Evolutionary conservation across 768 basidiomycete species (phyloP).

Genomic region (Pisolithus orientalis): DNA sequence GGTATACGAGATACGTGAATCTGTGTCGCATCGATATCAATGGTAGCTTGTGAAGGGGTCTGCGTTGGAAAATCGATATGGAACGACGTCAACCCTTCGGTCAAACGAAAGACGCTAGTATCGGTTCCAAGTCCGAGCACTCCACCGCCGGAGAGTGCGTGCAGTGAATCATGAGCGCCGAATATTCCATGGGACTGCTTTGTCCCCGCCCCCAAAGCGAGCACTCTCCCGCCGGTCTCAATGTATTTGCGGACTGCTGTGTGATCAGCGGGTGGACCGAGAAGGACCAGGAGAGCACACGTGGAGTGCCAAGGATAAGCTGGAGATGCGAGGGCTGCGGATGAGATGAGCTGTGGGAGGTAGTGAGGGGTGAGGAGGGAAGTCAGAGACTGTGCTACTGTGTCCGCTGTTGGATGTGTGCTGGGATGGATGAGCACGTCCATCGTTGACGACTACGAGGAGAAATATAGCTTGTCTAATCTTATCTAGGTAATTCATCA

Average conservation of each 20-base stretch:
- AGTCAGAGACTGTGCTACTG: constrained; percentile 43
- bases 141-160: constrained; percentile 32
- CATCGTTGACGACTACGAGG: constrained; percentile 31
- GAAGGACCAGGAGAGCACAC: constrained; percentile 81
- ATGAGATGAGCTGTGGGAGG: constrained; percentile 64
- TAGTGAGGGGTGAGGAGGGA: constrained; percentile 65
- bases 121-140: constrained; percentile 28
- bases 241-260: constrained; percentile 54
- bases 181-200: constrained; percentile 41
- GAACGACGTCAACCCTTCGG: constrained; percentile 16
- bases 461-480: not conserved
- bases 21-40: constrained; percentile 4
- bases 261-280: constrained; percentile 39
- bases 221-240: constrained; percentile 60
- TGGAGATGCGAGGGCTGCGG: constrained; percentile 46
- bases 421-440: constrained; percentile 73
- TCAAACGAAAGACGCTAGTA: constrained; percentile 18
- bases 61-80: constrained; percentile 23
- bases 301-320: constrained; percentile 70
- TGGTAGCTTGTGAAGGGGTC: constrained; percentile 4
- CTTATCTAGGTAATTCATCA: not conserved
- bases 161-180: constrained; percentile 28
- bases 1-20: constrained; percentile 5
- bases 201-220: constrained; percentile 59
- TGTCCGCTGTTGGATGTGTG: constrained; percentile 48